A percentile compares a stretch with the other conserved stretches of the same genome.
Evolutionary conservation across 2,329 filamentous ascomycete species (phyloP).

Genomic region (Talaromyces atroroseus): DNA sequence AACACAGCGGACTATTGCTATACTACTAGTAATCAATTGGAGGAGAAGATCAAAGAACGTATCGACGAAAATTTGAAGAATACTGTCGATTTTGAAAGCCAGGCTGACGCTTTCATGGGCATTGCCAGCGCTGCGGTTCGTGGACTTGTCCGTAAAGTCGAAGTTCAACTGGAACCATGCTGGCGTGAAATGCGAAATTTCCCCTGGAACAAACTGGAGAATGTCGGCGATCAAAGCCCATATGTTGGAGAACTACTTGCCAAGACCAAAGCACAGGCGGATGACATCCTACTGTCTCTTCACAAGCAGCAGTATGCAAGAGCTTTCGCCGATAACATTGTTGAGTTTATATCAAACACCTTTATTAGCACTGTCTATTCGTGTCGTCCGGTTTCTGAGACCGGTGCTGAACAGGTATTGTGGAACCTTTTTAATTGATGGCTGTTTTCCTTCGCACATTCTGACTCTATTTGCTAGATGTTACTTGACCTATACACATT

Average conservation of each 20-base stretch:
- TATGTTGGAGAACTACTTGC: conserved; percentile 80
- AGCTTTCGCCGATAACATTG: conserved; percentile 92
- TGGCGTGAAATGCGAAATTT: conserved; percentile 98
- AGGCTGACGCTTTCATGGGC: conserved; percentile 91
- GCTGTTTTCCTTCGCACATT: neutral
- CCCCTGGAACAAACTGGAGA: conserved; percentile 90
- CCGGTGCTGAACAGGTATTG: conserved; percentile 79
- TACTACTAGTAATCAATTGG: conserved; percentile 82
- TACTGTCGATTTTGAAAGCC: conserved; percentile 81
- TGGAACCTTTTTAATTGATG: neutral
- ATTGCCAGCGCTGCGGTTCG: conserved; percentile 85
- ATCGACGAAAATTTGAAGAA: conserved; percentile 73
- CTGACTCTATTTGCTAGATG: conserved; percentile 57
- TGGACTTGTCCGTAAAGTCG: conserved; percentile 75
- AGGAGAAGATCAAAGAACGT: conserved; percentile 87
- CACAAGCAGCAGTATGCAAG: conserved; percentile 90
- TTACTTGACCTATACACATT: conserved; percentile 81
- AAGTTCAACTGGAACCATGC: conserved; percentile 72
- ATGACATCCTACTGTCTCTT: conserved; percentile 69
- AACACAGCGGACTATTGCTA: conserved; percentile 99
- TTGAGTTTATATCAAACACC: conserved; percentile 73
- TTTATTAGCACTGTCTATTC: conserved; percentile 82
- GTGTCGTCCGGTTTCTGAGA: conserved; percentile 85
- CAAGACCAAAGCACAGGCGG: conserved; percentile 64
- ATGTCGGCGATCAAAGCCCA: conserved; percentile 85